Evolutionary conservation across 1,284 basidiomycete species (phyloP), one percentile per base, ranked within the genome.

Genomic region (Leccinum brunneo-olivaceum): DNA sequence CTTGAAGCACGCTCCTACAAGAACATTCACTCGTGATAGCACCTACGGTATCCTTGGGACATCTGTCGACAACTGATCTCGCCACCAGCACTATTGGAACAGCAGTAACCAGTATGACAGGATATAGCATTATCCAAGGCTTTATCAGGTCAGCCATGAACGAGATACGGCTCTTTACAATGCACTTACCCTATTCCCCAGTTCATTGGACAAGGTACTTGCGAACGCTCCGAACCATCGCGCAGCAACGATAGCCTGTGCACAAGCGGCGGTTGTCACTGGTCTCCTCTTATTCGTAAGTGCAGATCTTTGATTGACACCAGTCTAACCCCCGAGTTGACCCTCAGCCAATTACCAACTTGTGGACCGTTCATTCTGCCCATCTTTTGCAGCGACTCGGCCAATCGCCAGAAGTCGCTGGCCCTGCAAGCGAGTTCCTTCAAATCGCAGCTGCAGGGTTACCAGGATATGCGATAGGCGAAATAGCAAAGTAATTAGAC

Each of bases 1-100:
- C n/a, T 37, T 20, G 14, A 53, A 61, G 58, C 23, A 45, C 45
- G 3, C 45, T 51, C 24, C 15, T 57, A 21, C 58, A 59, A 24
- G 58, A 61, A 12, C 56, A 61, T 34, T 57, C 54, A 8, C 58
- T 57, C 12, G 45, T 61, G 32, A 44, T 57, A 41, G 58, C 56
- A 24, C 58, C 56, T 15, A 53, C 33, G n/a, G 20, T 55, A 34
- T 61, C 55, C 14, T 43, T 61, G 28, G 60, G 56, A 15, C 57
- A 58, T 35, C 38, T 58, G 25, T 58, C 60, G 5, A 61, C 56
- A 2, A 52, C 28, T 0, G 49, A 60, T 39, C 56, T 62, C 33
- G 60, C 60, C 37, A 51, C 58, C 3, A 55, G 60, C 19, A 50
- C 49, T 11, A 49, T 62, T n/a, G 56, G 51, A 2, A 61, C 45